Percentiles rank a stretch among this genome's conserved stretches.
These are phyloP conservation scores for Boletus reticulatus DNA, from an alignment of 768 basidiomycete species.

Conservation along the genomic window DNA sequence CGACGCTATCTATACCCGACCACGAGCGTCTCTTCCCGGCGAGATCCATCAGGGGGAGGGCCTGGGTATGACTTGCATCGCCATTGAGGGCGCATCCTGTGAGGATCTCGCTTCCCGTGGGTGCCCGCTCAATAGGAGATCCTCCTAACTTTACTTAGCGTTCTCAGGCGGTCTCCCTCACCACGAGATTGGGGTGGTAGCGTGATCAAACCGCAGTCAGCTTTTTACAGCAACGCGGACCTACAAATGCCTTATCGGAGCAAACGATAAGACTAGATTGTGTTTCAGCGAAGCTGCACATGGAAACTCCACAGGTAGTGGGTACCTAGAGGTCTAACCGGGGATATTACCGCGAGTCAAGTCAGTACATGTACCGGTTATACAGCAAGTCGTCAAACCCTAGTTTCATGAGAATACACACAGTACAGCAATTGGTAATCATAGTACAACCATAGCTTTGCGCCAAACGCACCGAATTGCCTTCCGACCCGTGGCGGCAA, in stretches of 20 bases:
- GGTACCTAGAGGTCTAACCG: neutral
- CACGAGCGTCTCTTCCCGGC: conserved; percentile 15
- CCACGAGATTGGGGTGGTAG: neutral
- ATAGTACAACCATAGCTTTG: neutral
- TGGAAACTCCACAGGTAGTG: neutral
- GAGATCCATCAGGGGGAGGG: conserved; percentile 16
- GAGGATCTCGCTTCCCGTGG: conserved; percentile 8
- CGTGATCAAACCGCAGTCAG: conserved; percentile 7
- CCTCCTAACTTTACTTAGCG: neutral
- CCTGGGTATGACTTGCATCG: neutral
- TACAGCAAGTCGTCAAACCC: conserved; percentile 15
- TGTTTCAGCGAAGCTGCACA: conserved; percentile 6
- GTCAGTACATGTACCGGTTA: too few relatives aligned
- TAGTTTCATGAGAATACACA: conserved; percentile 2
- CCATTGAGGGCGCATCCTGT: conserved; percentile 2
- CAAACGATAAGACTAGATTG: neutral
- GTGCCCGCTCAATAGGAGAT: neutral
- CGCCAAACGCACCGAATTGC: neutral
- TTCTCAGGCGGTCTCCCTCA: conserved; percentile 5
- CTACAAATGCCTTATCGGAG: conserved; percentile 13
- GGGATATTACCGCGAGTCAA: neutral
- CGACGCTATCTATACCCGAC: conserved; percentile 18
- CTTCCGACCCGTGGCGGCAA: neutral
- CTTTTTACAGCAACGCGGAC: conserved; percentile 20
- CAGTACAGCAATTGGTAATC: neutral